Evolutionary conservation across 768 basidiomycete genomes (phyloP).

Genomic region (Psilocybe azurescens): DNA sequence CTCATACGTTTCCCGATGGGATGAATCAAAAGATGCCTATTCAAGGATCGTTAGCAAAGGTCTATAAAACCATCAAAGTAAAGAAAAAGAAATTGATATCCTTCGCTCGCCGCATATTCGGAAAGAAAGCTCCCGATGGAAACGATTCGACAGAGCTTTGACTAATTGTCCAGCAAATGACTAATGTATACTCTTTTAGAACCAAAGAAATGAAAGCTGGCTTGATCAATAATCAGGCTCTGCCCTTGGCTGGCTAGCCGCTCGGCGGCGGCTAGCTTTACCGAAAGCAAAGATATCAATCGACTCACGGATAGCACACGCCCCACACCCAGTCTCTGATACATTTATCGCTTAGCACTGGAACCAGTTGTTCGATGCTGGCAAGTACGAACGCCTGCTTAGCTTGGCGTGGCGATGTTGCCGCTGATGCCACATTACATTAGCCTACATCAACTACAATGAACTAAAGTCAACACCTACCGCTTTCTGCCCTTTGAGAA

Average conservation of each 20-base stretch:
- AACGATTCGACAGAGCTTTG: neutral
- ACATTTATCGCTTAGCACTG: constrained; percentile 55
- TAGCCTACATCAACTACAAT: constrained; percentile 3
- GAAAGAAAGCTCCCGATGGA: neutral
- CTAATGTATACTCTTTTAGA: neutral
- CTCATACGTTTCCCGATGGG: constrained; percentile 81
- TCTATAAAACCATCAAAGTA: neutral
- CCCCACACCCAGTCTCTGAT: constrained; percentile 63
- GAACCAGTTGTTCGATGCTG: constrained; percentile 79
- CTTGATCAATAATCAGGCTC: neutral
- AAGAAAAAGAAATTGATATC: neutral
- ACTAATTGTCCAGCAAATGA: neutral
- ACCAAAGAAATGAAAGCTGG: neutral
- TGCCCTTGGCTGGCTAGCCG: neutral
- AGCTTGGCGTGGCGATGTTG: constrained; percentile 33
- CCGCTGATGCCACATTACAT: constrained; percentile 20
- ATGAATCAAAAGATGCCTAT: constrained; percentile 64
- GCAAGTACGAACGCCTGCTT: constrained; percentile 72
- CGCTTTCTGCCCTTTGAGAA: constrained; percentile 29
- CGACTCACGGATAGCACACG: constrained; percentile 58
- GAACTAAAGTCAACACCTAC: constrained; percentile 18
- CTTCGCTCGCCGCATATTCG: neutral
- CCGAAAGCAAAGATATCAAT: constrained; percentile 1
- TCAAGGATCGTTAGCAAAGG: constrained; percentile 6
- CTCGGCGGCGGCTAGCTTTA: neutral